phyloP scores from a whole-genome alignment of 164 flowering plant species.

The Santalum album region DNA sequence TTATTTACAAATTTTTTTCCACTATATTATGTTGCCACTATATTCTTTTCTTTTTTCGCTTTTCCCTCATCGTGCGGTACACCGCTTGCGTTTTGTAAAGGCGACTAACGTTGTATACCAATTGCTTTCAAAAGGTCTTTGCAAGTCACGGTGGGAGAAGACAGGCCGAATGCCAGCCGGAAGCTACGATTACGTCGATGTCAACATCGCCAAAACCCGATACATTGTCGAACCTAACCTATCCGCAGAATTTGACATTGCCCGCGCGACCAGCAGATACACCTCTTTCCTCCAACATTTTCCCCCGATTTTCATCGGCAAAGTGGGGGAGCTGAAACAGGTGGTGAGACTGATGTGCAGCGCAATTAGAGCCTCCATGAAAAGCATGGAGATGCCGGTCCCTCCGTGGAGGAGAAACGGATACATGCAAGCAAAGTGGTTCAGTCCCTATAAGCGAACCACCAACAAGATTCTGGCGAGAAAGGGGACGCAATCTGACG shows the following conservation, averaged over 20 bases:
- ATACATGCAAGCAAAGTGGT: conserved; percentile 75
- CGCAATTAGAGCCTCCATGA: conserved; percentile 54
- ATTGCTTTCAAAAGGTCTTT: conserved; percentile 36
- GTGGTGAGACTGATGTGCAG: conserved; percentile 51
- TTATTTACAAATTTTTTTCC: too few species aligned
- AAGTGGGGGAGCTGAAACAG: conserved; percentile 39
- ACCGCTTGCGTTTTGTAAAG: too few species aligned
- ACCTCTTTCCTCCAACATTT: conserved; percentile 29
- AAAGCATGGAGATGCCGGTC: conserved; percentile 36
- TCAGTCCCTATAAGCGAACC: conserved; percentile 50
- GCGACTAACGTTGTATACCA: neutral
- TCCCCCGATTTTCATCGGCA: conserved; percentile 44
- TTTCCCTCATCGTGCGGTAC: too few species aligned
- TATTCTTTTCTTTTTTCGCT: too few species aligned
- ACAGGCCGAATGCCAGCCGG: conserved; percentile 40
- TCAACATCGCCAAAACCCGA: conserved; percentile 29
- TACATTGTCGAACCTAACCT: conserved; percentile 47
- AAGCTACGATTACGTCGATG: conserved; percentile 60
- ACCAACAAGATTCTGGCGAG: conserved; percentile 14
- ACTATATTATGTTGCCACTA: too few species aligned
- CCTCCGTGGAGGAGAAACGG: conserved; percentile 80
- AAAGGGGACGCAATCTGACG: neutral
- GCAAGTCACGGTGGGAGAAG: conserved; percentile 75
- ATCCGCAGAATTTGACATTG: conserved; percentile 56
- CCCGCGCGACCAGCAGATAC: conserved; percentile 48